These are phyloP conservation scores for Dunaliella primolecta DNA, from an alignment of 139 green algal species.

Conservation along the genomic window DNA sequence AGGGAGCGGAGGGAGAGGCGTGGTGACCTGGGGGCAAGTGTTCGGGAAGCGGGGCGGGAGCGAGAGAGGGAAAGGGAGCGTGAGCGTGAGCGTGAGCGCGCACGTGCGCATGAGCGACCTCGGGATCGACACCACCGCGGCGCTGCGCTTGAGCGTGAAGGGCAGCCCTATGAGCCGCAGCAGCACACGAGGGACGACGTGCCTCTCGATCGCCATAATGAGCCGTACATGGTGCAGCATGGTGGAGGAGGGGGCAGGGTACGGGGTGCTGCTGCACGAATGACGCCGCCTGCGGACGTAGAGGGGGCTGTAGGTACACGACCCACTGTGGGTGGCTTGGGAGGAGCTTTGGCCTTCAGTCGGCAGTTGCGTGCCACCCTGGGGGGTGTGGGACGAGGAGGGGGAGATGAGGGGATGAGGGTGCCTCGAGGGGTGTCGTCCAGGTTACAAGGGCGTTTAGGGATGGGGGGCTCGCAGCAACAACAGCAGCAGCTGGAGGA, in stretches of 20 bases:
- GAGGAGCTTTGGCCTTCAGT: background rate
- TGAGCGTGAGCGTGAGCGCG: background rate
- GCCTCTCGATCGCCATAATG: background rate
- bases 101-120: too few relatives aligned
- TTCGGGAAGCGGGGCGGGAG: background rate
- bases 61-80: background rate
- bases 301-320: too few relatives aligned
- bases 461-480: background rate
- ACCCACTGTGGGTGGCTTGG: too few relatives aligned
- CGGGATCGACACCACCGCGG: too few relatives aligned
- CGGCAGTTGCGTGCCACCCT: background rate
- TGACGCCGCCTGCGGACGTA: too few relatives aligned
- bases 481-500: background rate
- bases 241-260: background rate
- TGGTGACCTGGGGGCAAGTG: background rate
- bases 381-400: background rate
- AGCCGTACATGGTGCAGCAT: background rate
- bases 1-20: background rate
- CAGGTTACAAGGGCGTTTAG: background rate
- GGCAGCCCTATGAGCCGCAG: background rate
- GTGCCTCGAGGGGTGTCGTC: background rate
- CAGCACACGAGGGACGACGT: background rate
- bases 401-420: background rate
- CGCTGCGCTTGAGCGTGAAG: background rate
- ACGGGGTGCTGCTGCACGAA: too few relatives aligned